Evolutionary conservation across 441 rosid species (phyloP).

Genomic region (Euphorbia schlechtendalii): DNA sequence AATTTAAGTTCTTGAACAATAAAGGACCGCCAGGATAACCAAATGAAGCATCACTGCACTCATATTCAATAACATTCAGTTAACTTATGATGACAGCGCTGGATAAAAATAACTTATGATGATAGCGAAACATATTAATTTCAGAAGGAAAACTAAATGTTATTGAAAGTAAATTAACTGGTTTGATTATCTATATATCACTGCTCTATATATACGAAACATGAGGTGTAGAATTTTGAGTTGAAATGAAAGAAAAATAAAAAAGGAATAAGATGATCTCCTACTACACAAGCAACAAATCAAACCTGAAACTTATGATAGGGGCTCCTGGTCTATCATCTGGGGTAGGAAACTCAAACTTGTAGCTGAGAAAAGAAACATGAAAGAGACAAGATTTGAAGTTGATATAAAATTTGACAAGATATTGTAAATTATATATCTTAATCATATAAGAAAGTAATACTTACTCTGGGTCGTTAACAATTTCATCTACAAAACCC

Average conservation of each 20-base stretch:
- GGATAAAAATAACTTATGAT: neutral
- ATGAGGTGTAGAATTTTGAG: neutral
- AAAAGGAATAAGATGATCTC: conserved; percentile 9
- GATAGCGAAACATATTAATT: conserved; percentile 5
- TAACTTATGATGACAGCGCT: conserved; percentile 9
- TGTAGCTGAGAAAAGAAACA: conserved; percentile 50
- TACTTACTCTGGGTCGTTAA: conserved; percentile 93
- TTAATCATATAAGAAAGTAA: conserved; percentile 12
- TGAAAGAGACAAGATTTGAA: neutral
- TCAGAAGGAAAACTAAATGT: neutral
- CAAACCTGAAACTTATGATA: conserved; percentile 95
- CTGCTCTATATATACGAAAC: conserved; percentile 1
- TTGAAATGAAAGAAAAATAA: neutral
- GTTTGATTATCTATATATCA: conserved; percentile 7
- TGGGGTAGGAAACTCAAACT: conserved; percentile 98
- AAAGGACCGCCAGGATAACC: conserved; percentile 92
- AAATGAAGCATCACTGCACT: conserved; percentile 90
- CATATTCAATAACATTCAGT: conserved; percentile 15
- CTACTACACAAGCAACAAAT: conserved; percentile 14
- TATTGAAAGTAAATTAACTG: neutral
- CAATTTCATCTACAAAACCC: conserved; percentile 85
- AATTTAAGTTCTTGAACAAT: conserved; percentile 85
- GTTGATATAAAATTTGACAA: conserved; percentile 11
- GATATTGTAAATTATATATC: conserved; percentile 6
- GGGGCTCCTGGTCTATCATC: conserved; percentile 97